Evolutionary conservation across 345 rosid genomes (phyloP), one percentile per base, ranked within the genome.

Genomic region (Citrus cavaleriei): DNA sequence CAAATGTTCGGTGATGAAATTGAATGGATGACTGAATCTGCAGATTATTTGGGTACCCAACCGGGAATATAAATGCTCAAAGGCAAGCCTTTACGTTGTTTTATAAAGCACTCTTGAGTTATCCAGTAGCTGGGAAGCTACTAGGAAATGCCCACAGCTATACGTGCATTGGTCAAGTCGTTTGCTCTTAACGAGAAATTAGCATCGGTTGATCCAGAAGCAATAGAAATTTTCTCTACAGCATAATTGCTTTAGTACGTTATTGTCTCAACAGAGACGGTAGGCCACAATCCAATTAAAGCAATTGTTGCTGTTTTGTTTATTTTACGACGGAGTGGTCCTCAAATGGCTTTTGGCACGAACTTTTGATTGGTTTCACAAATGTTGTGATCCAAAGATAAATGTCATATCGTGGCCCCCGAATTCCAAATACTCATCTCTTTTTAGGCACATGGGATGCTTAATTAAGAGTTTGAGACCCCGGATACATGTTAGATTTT

Each of bases 371-470:
- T 4, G 65, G 59, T 10, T 25, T 27, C 7, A 74, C 25, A 37
- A 63, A 74, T 40, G 34, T 9, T 63, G 12, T 21, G 21, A 62
- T 59, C 60, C 25, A 59, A 59, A 59, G 25, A 40, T 40, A 75
- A 58, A 22, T 6, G 25, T 62, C 21, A 7, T 13, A 19, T 19
- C 49, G 46, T 75, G 70, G 70, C 40, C 78, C 70, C 77, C 4
- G 27, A 46, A 63, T 75, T n/a, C 42, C n/a, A 10, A 10, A 28
- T 34, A 16, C 42, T 60, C 25, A 2, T 27, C 78, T 64, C 78
- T 49, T 75, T 40, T 28, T 46, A 21, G 49, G 70, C 78, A 75
- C 78, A 64, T 75, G 78, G 70, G 78, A 2, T 62, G 77, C 16
- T 63, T 21, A 61, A 75, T 32, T 22, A 16, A 7, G 14, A 9